Conservation (phyloP, 306 rosid species). For the Purshia tridentata region DNA sequence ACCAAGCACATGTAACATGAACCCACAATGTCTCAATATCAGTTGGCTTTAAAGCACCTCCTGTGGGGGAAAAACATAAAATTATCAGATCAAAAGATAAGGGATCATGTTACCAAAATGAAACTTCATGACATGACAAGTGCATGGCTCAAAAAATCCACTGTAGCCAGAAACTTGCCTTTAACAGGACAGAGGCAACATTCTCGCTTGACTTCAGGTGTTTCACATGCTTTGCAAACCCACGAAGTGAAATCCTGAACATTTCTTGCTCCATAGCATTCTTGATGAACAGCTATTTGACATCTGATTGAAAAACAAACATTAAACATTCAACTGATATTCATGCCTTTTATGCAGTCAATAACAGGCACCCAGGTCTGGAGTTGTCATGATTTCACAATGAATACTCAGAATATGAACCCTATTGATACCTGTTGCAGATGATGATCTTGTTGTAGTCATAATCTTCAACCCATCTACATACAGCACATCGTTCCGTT, state of each 20-base stretch:
- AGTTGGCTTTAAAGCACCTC: conserved; percentile 97
- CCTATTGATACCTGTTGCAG: conserved; percentile 75
- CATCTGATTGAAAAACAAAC: conserved; percentile 54
- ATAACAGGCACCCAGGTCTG: conserved; percentile 6
- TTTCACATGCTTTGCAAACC: conserved; percentile 99
- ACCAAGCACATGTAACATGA: conserved; percentile 99
- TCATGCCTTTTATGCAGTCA: conserved; percentile 1
- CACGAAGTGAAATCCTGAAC: conserved; percentile 91
- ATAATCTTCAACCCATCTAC: conserved; percentile 99
- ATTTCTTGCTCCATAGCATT: conserved; percentile 97
- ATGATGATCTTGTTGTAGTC: conserved; percentile 97
- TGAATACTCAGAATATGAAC: conserved; percentile 16
- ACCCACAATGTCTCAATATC: conserved; percentile 95
- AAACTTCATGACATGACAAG: background rate
- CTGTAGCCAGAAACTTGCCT: conserved; percentile 40
- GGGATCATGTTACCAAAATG: conserved; percentile 10
- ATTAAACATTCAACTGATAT: background rate
- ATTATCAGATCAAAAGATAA: conserved; percentile 20
- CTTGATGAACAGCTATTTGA: conserved; percentile 99
- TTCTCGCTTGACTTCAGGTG: conserved; percentile 80
- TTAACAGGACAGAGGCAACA: conserved; percentile 99
- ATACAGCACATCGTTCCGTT: conserved; percentile 99
- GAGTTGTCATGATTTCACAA: conserved; percentile 4
- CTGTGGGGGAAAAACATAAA: conserved; percentile 41
- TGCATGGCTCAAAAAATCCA: background rate